Percentiles rank a stretch among this genome's conserved stretches.
phyloP scores from a whole-genome alignment of 208 protist species.

The Wallacemonas sp. region DNA sequence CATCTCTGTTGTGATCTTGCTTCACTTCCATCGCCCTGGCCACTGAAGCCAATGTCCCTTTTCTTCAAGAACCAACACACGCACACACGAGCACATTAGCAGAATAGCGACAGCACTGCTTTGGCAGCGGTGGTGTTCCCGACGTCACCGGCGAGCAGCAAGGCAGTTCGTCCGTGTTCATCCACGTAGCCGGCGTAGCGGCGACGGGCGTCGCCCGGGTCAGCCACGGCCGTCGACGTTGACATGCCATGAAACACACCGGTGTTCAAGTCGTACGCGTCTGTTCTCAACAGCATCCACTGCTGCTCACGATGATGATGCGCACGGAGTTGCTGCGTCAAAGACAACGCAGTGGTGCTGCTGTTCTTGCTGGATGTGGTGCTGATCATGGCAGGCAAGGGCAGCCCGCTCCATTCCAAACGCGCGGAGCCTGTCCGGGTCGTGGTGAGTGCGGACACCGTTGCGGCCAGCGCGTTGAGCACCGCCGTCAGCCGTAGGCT shows the following conservation, averaged over 20 bases:
- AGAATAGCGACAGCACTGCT: constrained; percentile 24
- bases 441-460: neutral
- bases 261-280: neutral
- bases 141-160: constrained; percentile 35
- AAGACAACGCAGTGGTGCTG: constrained; percentile 2
- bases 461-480: neutral
- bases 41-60: too few species aligned
- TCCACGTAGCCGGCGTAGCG: constrained; percentile 12
- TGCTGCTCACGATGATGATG: neutral
- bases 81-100: too few species aligned
- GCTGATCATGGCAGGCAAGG: neutral
- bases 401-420: too few species aligned
- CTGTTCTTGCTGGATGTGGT: neutral
- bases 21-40: too few species aligned
- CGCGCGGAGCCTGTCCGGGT: too few species aligned
- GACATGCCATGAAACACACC: neutral
- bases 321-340: constrained; percentile 16
- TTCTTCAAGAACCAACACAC: too few species aligned
- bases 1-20: too few species aligned
- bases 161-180: constrained; percentile 33
- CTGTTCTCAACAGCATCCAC: neutral
- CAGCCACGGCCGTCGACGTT: neutral
- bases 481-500: neutral
- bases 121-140: constrained; percentile 30
- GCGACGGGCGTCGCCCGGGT: neutral